phyloP scores from a whole-genome alignment of 1,284 basidiomycete species.

The Mycena sp. region DNA sequence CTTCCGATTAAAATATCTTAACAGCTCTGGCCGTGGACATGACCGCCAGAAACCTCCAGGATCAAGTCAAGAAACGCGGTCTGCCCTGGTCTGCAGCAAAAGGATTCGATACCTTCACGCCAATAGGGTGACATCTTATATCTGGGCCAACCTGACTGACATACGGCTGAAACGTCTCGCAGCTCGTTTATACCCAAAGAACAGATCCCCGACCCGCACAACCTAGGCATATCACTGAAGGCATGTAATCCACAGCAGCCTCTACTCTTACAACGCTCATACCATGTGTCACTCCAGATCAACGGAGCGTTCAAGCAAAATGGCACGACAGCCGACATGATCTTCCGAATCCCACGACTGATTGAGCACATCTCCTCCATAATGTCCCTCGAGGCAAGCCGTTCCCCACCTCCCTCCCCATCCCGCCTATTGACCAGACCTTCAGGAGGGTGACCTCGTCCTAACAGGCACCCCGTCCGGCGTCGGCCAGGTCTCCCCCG shows the following conservation, averaged over 20 bases:
- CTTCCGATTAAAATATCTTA: slow-evolving; percentile 5
- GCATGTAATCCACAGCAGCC: slow-evolving; percentile 43
- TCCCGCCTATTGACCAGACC: not conserved
- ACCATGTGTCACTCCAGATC: slow-evolving; percentile 56
- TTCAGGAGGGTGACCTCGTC: slow-evolving; percentile 87
- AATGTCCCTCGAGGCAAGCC: slow-evolving; percentile 93
- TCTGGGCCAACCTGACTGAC: not conserved
- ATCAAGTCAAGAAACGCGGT: slow-evolving; percentile 91
- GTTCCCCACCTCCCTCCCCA: slow-evolving; percentile 34
- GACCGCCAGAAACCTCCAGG: slow-evolving; percentile 96
- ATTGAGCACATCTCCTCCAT: slow-evolving; percentile 94
- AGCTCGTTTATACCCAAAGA: slow-evolving; percentile 87
- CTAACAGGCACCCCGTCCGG: slow-evolving; percentile 93
- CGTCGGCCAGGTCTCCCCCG: slow-evolving; percentile 81
- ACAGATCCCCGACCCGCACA: slow-evolving; percentile 75
- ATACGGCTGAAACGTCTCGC: slow-evolving; percentile 13
- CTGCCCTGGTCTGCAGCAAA: slow-evolving; percentile 95
- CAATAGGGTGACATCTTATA: slow-evolving; percentile 66
- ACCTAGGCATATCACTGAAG: slow-evolving; percentile 82
- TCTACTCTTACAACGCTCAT: not conserved
- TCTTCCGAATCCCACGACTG: slow-evolving; percentile 91
- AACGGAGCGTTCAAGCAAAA: slow-evolving; percentile 88
- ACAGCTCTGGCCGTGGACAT: slow-evolving; percentile 93
- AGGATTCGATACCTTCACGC: slow-evolving; percentile 91
- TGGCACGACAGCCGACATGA: slow-evolving; percentile 91